Evolutionary conservation across 1,139 yeast genomes (phyloP).

Genomic region (Candida sp.): DNA sequence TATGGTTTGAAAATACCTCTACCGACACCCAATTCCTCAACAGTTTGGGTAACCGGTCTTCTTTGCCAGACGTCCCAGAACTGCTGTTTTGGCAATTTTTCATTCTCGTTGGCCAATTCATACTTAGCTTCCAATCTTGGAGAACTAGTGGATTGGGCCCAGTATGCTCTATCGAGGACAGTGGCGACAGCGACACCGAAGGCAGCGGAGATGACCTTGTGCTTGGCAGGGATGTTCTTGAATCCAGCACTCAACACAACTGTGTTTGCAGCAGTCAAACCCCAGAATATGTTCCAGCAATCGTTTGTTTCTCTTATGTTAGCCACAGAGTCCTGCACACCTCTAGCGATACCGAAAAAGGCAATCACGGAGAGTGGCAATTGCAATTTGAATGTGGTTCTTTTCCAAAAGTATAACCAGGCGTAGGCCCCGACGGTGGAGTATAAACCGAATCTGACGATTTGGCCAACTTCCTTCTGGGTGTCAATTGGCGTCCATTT

Average conservation of each 20-base stretch:
- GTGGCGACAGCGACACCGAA: constrained; percentile 47
- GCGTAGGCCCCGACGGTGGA: constrained; percentile 53
- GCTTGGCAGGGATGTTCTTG: constrained; percentile 46
- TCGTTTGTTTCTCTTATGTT: constrained; percentile 54
- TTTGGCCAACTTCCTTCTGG: constrained; percentile 41
- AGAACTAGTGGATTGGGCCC: constrained; percentile 48
- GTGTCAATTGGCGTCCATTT: constrained; percentile 51
- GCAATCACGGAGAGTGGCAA: constrained; percentile 45
- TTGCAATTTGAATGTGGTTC: constrained; percentile 48
- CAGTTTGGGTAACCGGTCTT: constrained; percentile 82
- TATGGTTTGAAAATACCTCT: constrained; percentile 52
- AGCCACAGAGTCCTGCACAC: constrained; percentile 33
- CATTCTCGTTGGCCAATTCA: constrained; percentile 38
- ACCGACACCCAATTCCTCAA: constrained; percentile 74
- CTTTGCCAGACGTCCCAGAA: constrained; percentile 87
- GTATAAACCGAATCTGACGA: constrained; percentile 47
- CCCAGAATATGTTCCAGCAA: constrained; percentile 55
- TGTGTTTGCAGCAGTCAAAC: constrained; percentile 47
- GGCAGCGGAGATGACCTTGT: constrained; percentile 45
- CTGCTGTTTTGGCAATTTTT: constrained; percentile 56
- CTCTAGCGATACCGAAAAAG: constrained; percentile 45
- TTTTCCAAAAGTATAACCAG: constrained; percentile 52
- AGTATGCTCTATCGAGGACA: constrained; percentile 41
- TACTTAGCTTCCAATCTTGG: constrained; percentile 43
- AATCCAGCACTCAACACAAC: constrained; percentile 45